Percentiles rank a stretch among this genome's conserved stretches.
Conservation (phyloP, 2,329 filamentous ascomycete species). For the Emericellopsis cladophorae region DNA sequence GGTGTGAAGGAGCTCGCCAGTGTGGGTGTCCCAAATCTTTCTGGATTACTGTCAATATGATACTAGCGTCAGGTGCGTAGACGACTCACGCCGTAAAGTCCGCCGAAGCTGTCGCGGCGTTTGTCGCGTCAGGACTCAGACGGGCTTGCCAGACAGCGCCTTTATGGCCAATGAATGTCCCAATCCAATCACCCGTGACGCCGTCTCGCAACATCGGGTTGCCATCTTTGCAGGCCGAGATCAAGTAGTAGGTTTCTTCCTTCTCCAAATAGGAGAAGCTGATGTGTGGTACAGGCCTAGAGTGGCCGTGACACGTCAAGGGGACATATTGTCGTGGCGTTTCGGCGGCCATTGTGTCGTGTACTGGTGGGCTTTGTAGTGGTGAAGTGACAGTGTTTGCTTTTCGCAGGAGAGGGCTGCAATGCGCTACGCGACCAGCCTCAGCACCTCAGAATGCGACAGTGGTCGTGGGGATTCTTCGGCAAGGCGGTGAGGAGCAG, state of each 20-base stretch:
- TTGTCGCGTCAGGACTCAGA: conserved; percentile 74
- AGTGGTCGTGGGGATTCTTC: not conserved
- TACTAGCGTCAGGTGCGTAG: not conserved
- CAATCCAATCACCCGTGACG: conserved; percentile 93
- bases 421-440: not conserved
- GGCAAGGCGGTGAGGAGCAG: not conserved
- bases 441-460: not conserved
- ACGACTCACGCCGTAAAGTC: conserved; percentile 78
- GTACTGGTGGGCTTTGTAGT: not conserved
- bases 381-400: not conserved
- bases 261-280: conserved; percentile 77
- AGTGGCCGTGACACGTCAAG: conserved; percentile 89
- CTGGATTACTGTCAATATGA: conserved; percentile 27
- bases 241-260: conserved; percentile 78
- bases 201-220: conserved; percentile 98
- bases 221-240: conserved; percentile 95
- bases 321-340: conserved; percentile 56
- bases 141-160: conserved; percentile 95
- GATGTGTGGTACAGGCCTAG: conserved; percentile 81
- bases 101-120: conserved; percentile 86
- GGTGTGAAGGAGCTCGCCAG: conserved; percentile 76
- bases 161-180: conserved; percentile 96
- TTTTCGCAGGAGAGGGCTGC: not conserved
- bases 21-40: conserved; percentile 95
- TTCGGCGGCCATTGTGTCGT: conserved; percentile 19